Evolutionary conservation across 768 basidiomycete species (phyloP).

Genomic region (Collybiopsis confluens): DNA sequence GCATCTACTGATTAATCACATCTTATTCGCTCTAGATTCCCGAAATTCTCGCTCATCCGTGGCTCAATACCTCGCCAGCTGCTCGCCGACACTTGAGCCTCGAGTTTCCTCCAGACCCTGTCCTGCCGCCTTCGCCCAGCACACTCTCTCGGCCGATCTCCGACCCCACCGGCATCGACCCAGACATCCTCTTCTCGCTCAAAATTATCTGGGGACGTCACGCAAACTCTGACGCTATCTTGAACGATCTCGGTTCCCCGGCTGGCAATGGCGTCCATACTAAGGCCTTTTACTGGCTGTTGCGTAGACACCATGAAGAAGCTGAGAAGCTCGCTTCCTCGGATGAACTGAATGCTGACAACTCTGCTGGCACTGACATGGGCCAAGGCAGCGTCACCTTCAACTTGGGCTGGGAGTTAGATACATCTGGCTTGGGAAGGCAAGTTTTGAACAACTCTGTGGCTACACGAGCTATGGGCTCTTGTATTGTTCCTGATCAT

Average conservation of each 20-base stretch:
- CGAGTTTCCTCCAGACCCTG: constrained; percentile 20
- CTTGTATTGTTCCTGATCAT: neutral
- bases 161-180: constrained; percentile 68
- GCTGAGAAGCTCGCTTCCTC: constrained; percentile 43
- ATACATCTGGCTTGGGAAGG: constrained; percentile 20
- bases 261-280: constrained; percentile 69
- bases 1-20: neutral
- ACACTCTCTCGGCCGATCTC: constrained; percentile 67
- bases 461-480: constrained; percentile 14
- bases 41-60: constrained; percentile 83
- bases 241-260: constrained; percentile 63
- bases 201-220: constrained; percentile 82
- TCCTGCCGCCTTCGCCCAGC: constrained; percentile 58
- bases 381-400: constrained; percentile 23
- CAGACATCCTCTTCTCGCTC: constrained; percentile 72
- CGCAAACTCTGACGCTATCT: constrained; percentile 54
- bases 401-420: constrained; percentile 36
- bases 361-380: constrained; percentile 12
- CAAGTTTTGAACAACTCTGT: constrained; percentile 23
- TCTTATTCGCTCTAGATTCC: constrained; percentile 59
- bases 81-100: constrained; percentile 14
- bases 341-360: constrained; percentile 18
- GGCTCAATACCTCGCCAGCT: constrained; percentile 49
- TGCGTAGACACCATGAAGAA: constrained; percentile 71
- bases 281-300: constrained; percentile 86